These are phyloP conservation scores for Fusarium sp. DNA, from an alignment of 2,329 filamentous ascomycete species.

Conservation along the genomic window DNA sequence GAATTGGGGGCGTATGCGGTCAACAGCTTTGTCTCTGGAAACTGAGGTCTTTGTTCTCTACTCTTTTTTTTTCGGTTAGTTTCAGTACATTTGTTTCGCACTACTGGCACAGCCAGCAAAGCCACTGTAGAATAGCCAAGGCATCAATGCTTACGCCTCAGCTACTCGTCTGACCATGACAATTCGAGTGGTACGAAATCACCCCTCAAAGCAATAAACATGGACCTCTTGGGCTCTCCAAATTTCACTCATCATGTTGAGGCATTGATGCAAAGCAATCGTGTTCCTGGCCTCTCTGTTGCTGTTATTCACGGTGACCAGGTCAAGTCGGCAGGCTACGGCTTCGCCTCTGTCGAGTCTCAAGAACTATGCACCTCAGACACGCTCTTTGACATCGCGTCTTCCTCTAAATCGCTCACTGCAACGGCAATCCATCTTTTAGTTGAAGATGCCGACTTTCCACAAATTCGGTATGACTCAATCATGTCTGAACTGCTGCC, in stretches of 20 bases:
- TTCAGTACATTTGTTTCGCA: no score
- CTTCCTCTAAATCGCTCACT: conserved; percentile 6
- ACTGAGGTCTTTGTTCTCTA: no score
- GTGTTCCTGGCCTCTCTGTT: conserved; percentile 10
- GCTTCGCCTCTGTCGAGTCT: not conserved
- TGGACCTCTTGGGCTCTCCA: not conserved
- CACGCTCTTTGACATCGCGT: conserved; percentile 19
- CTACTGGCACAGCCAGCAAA: not conserved
- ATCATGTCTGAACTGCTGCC: conserved; percentile 1
- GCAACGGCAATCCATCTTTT: not conserved
- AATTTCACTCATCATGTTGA: not conserved
- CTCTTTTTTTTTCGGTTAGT: no score
- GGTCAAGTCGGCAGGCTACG: not conserved
- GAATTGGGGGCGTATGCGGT: accelerated
- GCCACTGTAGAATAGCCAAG: not conserved
- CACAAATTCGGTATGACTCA: not conserved
- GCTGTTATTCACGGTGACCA: not conserved
- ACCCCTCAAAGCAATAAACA: not conserved
- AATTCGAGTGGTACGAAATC: no score
- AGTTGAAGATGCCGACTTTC: not conserved
- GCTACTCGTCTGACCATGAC: not conserved
- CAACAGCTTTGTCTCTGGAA: no score
- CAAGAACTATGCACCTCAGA: not conserved
- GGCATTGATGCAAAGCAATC: not conserved
- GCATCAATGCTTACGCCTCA: not conserved